phyloP scores from a whole-genome alignment of 345 rosid genomes.

The Citrus maxima region DNA sequence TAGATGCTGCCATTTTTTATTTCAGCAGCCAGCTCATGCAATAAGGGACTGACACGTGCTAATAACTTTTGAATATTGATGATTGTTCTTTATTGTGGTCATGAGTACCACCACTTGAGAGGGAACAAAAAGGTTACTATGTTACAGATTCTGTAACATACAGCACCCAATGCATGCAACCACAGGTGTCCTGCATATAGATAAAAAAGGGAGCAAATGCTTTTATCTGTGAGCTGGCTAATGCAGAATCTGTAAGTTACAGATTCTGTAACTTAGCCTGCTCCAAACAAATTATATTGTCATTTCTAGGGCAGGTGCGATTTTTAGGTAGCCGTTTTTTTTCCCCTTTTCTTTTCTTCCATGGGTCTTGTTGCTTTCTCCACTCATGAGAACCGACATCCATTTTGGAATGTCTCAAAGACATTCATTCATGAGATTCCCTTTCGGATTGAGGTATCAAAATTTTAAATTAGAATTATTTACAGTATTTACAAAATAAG shows the following conservation, averaged over 20 bases:
- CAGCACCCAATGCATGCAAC: too few relatives aligned
- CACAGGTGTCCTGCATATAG: too few relatives aligned
- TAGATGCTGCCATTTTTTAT: conserved; percentile 8
- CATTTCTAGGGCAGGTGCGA: conserved; percentile 3
- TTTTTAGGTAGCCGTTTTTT: background rate
- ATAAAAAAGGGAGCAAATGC: too few relatives aligned
- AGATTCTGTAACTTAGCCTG: too few relatives aligned
- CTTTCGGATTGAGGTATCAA: too few relatives aligned
- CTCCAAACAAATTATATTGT: background rate
- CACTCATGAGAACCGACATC: background rate
- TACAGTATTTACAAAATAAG: background rate
- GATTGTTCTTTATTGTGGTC: conserved; percentile 13
- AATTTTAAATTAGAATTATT: too few relatives aligned
- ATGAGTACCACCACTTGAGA: conserved; percentile 30
- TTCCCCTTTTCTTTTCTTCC: conserved; percentile 14
- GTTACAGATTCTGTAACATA: too few relatives aligned
- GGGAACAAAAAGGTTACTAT: conserved; percentile 16
- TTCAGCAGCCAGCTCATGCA: conserved; percentile 20
- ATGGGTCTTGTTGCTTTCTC: background rate
- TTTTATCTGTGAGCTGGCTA: too few relatives aligned
- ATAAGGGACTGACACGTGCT: conserved; percentile 19
- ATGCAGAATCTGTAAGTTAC: too few relatives aligned
- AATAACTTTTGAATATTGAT: background rate
- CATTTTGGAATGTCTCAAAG: conserved; percentile 7
- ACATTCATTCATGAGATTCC: background rate